Evolutionary conservation across 2,329 filamentous ascomycete species (phyloP).

Genomic region (Trichoderma atrobrunneum): DNA sequence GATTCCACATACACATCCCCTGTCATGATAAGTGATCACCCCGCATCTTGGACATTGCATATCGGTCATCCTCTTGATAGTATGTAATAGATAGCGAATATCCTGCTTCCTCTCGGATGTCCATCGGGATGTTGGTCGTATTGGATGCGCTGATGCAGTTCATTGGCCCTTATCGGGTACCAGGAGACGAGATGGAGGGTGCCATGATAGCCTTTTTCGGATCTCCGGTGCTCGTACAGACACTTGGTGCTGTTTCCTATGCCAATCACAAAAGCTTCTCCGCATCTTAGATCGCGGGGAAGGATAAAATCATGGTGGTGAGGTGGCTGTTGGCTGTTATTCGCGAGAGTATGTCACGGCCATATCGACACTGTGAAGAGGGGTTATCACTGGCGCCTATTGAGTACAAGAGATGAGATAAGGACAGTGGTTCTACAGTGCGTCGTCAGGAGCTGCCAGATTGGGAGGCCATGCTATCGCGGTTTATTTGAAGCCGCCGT

Average conservation of each 20-base stretch:
- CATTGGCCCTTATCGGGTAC: neutral
- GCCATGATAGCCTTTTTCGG: neutral
- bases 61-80: neutral
- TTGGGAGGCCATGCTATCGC: slow-evolving; percentile 8
- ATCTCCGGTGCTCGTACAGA: neutral
- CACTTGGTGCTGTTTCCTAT: neutral
- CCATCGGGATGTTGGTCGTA: neutral
- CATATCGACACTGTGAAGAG: slow-evolving; percentile 6
- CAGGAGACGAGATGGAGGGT: neutral
- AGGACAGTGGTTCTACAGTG: neutral
- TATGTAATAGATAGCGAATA: neutral
- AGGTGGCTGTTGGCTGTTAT: neutral
- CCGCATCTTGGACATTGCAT: neutral
- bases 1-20: neutral
- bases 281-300: slow-evolving; percentile 17
- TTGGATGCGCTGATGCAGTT: neutral
- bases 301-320: neutral
- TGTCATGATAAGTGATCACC: neutral
- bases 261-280: neutral
- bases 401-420: neutral
- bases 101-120: neutral
- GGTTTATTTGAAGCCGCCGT: neutral
- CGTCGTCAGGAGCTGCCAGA: neutral
- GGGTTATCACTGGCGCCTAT: neutral
- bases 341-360: neutral